A percentile compares a stretch with the other conserved stretches of the same genome.
These are phyloP conservation scores for Lactifluus echinatus DNA, from an alignment of 768 basidiomycete genomes.

Conservation along the genomic window DNA sequence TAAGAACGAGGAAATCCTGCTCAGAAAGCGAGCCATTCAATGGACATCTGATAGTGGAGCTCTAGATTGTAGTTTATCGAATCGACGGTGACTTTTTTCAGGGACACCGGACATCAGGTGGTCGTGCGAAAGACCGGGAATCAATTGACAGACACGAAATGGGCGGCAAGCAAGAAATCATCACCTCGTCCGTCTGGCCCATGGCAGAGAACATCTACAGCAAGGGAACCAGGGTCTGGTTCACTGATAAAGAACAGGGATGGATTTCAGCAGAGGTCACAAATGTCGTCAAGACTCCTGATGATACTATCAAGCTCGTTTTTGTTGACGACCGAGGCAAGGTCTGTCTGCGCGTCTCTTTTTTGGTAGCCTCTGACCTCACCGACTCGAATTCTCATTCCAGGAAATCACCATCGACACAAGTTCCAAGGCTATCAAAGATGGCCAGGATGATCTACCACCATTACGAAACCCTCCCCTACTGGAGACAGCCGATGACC, in stretches of 20 bases:
- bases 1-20: constrained; percentile 14
- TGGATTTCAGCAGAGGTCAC: constrained; percentile 89
- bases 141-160: not conserved
- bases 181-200: constrained; percentile 21
- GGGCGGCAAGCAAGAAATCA: constrained; percentile 1
- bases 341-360: constrained; percentile 36
- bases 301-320: constrained; percentile 72
- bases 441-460: constrained; percentile 72
- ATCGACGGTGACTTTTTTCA: too few species aligned
- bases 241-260: constrained; percentile 88
- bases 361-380: constrained; percentile 1
- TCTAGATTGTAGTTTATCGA: too few species aligned
- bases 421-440: constrained; percentile 70
- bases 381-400: not conserved
- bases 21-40: not conserved
- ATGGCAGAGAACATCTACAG: constrained; percentile 92
- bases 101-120: constrained; percentile 15
- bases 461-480: constrained; percentile 95
- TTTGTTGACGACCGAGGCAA: constrained; percentile 91
- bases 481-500: constrained; percentile 93
- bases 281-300: constrained; percentile 50
- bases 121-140: constrained; percentile 10
- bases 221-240: constrained; percentile 87
- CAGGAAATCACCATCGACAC: constrained; percentile 79
- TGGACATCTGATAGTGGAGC: too few species aligned